Evolutionary conservation across 306 rosid genomes (phyloP), one percentile per base, ranked within the genome.

Genomic region (cucumber (Cucumis sativus)): DNA sequence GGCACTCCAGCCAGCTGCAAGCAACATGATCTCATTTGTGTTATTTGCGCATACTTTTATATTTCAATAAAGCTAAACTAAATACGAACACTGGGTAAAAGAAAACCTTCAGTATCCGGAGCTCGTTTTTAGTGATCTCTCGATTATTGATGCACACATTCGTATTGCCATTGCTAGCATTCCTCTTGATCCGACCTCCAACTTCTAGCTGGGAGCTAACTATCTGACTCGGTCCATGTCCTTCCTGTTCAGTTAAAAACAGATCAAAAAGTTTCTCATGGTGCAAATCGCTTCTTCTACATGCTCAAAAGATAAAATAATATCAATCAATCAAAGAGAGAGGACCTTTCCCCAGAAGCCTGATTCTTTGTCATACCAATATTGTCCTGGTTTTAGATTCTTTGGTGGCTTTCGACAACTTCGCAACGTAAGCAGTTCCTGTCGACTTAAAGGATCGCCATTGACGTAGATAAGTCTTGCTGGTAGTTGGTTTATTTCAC

Each of bases 301-400:
- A 14, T 41, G 59, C 15, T 11, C 9, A 75, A 28, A n/a, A 37
- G 39, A n/a, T 43, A 64, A 57, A 74, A n/a, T 54, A 28, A 60
- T 20, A 6, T 13, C 18, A n/a, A 49, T 28, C 43, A 61, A 10
- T 49, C 43, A 62, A 40, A 61, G 33, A 65, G 75, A 67, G 79
- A 81, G 69, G 71, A 93, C 98, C 98, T 85, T 89, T 78, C 98
- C 98, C 98, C 98, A 93, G 51, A 88, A 85, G 6, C 96, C 98
- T 39, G 93, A 85, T 12, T 85, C 85, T 57, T 84, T 91, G 80
- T 93, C 98, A 79, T 91, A 93, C 96, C 98, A 93, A 84, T 82
- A 93, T 77, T 52, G 74, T 25, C 96, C 98, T 10, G 90, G 94
- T 77, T 84, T 85, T 70, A 93, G 84, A 60, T 82, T 88, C 72